Conservation (phyloP, 106 monocot genomes). For the Hemerocallis citrina region DNA sequence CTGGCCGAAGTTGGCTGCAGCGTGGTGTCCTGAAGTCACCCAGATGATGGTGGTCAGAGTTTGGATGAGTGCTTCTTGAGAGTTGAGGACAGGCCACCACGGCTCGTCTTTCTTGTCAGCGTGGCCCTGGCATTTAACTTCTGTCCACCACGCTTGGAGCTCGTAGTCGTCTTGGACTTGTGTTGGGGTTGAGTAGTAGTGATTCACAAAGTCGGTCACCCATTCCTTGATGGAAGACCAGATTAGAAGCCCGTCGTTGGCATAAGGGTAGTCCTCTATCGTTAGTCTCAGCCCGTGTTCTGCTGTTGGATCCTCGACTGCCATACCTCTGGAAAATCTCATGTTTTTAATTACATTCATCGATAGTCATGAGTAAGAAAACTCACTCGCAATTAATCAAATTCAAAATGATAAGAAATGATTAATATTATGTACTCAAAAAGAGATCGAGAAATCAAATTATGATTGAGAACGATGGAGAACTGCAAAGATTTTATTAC, state of each 20-base stretch:
- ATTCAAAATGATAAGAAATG: too few species aligned
- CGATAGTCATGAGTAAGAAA: too few species aligned
- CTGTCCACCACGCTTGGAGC: slow-evolving; percentile 54
- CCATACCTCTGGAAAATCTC: slow-evolving; percentile 61
- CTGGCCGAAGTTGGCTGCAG: slow-evolving; percentile 84
- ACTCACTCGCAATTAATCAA: too few species aligned
- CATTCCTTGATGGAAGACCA: slow-evolving; percentile 56
- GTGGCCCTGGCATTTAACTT: slow-evolving; percentile 46
- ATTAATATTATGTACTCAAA: too few species aligned
- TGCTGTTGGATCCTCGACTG: too few species aligned
- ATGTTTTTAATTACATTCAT: too few species aligned
- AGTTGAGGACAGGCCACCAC: slow-evolving; percentile 59
- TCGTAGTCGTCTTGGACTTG: slow-evolving; percentile 36
- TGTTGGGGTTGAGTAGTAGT: slow-evolving; percentile 30
- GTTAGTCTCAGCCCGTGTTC: slow-evolving; percentile 26
- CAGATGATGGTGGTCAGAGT: slow-evolving; percentile 58
- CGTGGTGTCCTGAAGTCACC: slow-evolving; percentile 64
- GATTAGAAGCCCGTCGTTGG: slow-evolving; percentile 52
- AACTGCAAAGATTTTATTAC: too few species aligned
- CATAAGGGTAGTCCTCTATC: slow-evolving; percentile 73
- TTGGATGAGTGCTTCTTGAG: slow-evolving; percentile 12
- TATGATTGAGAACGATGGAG: too few species aligned
- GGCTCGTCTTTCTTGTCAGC: slow-evolving; percentile 62
- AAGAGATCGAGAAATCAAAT: background rate
- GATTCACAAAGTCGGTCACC: slow-evolving; percentile 35